Base-by-base conservation (phyloP, 495 filamentous ascomycete genomes). In the Talaromyces thailandensis region DNA sequence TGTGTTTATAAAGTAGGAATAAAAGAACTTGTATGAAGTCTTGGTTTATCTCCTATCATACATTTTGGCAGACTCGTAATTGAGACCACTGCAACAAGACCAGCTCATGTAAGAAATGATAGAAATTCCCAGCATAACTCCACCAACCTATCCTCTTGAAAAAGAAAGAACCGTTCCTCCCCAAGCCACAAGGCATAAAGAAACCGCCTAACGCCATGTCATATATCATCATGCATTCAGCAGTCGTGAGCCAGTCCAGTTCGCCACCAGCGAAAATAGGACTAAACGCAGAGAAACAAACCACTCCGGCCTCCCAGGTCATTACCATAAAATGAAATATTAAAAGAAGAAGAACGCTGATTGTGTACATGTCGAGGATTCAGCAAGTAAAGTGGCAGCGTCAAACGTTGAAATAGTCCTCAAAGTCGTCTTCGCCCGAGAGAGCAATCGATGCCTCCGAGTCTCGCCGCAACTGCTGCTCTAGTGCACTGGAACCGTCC, bases 401-500 rank as follows among this genome's bases (percentile, higher is more conserved):
- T 60, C 43, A 63, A 37, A 69, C 67, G 58, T 75, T 75, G 64
- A 75, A 71, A 58, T 74, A 61, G 37, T 75, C 70, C 21, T 74
- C 70, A 63, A 75, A 75, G 2, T 63, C 64, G 56, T 75, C 71
- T 31, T 73, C 73, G 2, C 71, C 64, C 11, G 71, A 73, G 58
- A 75, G 69, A 7, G 66, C 62, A 62, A 70, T 74, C 1, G 73
- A 68, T 0, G 63, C 61, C 45, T 73, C 71, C n/a, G 73, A 71
- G 24, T 70, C 67, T 2, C 71, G 64, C 7, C 71, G 70, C 29
- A 75, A 61, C 63, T 74, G 69, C 55, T 71, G 67, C 23, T 70
- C 69, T 61, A 74, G 63, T 4, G 70, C 58, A 0, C 66, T 58
- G 6, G 64, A 59, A 0, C 69, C 61, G 24, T 70, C 67, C 43